Evolutionary conservation across 2,329 filamentous ascomycete genomes (phyloP).

Genomic region (Neocucurbitaria cava): DNA sequence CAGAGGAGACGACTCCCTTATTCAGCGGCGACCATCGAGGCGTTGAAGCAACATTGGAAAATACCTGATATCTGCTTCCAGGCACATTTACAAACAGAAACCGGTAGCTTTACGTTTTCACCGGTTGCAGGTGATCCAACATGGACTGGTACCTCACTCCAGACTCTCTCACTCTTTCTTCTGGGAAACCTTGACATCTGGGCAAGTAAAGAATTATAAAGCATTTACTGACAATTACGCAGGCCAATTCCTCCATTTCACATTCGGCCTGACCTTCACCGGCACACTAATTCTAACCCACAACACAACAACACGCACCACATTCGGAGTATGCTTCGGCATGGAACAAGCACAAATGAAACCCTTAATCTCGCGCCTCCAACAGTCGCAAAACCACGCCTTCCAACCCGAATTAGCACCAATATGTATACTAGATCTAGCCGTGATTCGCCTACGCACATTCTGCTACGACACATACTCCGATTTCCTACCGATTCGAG

Average conservation of each 20-base stretch:
- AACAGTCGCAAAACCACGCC: not conserved
- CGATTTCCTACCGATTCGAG: constrained; percentile 5
- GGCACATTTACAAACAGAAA: not conserved
- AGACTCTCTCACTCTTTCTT: too few species aligned
- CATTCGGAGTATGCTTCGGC: not conserved
- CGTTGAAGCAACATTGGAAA: not conserved
- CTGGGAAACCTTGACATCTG: not conserved
- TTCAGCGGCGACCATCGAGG: not conserved
- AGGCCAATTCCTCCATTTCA: not conserved
- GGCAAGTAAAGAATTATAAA: not conserved
- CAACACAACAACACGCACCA: not conserved
- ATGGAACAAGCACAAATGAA: not conserved
- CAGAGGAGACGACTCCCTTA: not conserved
- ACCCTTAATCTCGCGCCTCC: not conserved
- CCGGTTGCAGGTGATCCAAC: not conserved
- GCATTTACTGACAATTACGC: not conserved
- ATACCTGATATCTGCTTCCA: not conserved
- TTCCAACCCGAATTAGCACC: constrained; percentile 1
- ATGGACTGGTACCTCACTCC: not conserved
- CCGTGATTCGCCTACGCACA: not conserved
- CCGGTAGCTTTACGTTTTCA: not conserved
- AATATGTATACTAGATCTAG: constrained; percentile 3
- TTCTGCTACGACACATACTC: constrained; percentile 1
- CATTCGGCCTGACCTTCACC: not conserved
- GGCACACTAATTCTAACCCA: not conserved